These are phyloP conservation scores for Oryza brachyantha DNA, from an alignment of 176 grass and related monocot genomes.

Conservation along the genomic window DNA sequence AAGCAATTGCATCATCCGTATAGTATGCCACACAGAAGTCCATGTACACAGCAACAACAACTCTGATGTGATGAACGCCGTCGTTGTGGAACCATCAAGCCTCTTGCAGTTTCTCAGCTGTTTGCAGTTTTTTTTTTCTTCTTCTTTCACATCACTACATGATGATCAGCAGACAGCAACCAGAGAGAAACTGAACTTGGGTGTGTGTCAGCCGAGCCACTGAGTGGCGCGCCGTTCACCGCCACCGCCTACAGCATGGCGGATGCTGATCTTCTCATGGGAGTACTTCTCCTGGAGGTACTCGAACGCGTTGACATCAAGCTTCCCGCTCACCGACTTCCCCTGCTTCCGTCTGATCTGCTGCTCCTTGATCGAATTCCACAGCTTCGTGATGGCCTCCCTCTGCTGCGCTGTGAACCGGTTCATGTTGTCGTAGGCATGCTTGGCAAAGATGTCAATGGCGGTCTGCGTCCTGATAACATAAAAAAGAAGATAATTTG, in stretches of 20 bases:
- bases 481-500: not conserved
- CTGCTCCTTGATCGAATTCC: slow-evolving; percentile 91
- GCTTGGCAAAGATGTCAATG: slow-evolving; percentile 80
- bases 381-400: slow-evolving; percentile 67
- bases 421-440: slow-evolving; percentile 66
- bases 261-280: slow-evolving; percentile 91
- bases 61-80: slow-evolving; percentile 8
- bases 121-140: not conserved
- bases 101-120: not conserved
- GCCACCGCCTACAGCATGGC: slow-evolving; percentile 54
- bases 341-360: slow-evolving; percentile 82
- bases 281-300: slow-evolving; percentile 84
- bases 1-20: slow-evolving; percentile 21
- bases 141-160: not conserved
- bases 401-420: slow-evolving; percentile 69
- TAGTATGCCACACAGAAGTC: not conserved
- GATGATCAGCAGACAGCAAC: not conserved
- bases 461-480: slow-evolving; percentile 77
- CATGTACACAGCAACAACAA: not conserved
- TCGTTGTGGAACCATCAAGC: slow-evolving; percentile 11
- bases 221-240: slow-evolving; percentile 61
- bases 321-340: slow-evolving; percentile 84
- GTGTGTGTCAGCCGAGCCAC: slow-evolving; percentile 60
- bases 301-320: slow-evolving; percentile 85
- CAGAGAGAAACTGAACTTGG: not conserved